Base-by-base conservation (phyloP, 2,329 filamentous ascomycete genomes). In the Hymenoscyphus occultus region DNA sequence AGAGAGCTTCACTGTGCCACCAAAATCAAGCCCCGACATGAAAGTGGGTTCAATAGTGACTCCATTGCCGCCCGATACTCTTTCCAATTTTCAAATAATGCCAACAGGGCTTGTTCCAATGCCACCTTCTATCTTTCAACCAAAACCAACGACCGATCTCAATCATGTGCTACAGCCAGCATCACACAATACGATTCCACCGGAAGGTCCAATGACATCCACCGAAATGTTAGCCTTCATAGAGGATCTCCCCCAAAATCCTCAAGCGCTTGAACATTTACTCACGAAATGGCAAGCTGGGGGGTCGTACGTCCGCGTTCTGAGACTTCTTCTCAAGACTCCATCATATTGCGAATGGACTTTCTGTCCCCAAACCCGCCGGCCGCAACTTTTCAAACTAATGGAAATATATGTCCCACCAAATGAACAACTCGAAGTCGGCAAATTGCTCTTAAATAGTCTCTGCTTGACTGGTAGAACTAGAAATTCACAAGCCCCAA, bases 361-460 rank as follows among this genome's bases (percentile, higher is more conserved):
- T 4, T 64, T 62, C 7, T 65, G 45, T 32, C 61, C 65, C 3
- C 28, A 28, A 22, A 51, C 57, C 28, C 60, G 62, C 35, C 60
- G 63, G 19, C 65, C 68, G 3, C 64, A 67, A 28, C 48, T 71
- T 9, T 71, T 71, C 42, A 62, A 68, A 22, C 32, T 69, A 16
- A 69, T 71, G 22, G 69, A 69, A 39, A 63, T 65, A 10, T 62
- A 66, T 35, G 69, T 71, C 35, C 64, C 69, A 32, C 54, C 45
- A 2, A 56, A 69, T 10, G 68, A 71, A 45, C 66, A 68, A 16
- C 56, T 71, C 28, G 35, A 61, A 28, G 54, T 70, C 16, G 65
- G 64, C 32, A 71, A 70, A 45, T n/a, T 59, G 2, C 64, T 71
- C 16, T 65, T 71, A 3, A 65, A 68, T 42, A 56, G 64, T 31